Evolutionary conservation across 495 filamentous ascomycete species (phyloP), one percentile per base, ranked within the genome.

Genomic region (Halenospora varia): DNA sequence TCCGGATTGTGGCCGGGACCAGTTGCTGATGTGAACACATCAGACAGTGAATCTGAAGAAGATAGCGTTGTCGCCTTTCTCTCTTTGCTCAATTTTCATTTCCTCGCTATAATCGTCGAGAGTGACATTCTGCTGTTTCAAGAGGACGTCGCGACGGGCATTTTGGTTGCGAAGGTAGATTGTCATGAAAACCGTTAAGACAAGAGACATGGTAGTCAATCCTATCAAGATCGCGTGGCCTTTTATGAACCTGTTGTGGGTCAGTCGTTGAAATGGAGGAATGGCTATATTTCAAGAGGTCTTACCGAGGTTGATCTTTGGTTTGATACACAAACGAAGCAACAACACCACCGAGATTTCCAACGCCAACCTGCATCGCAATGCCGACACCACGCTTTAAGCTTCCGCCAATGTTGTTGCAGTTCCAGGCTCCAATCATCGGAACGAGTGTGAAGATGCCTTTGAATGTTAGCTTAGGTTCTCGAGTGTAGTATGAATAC

Each of bases 361-460:
- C 88, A 59, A 92, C 88, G 18, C 83, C 85, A 53, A 91, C 88
- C 69, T 92, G 88, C 77, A 90, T 83, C 23, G 88, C 88, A 58
- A 90, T 90, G 41, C 87, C 88, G 45, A 88, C 86, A 55, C 80
- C 83, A 29, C 88, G 83, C 69, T 91, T 92, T 2, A 87, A 84
- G 46, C 88, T 87, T 1, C 88, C 88, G 24, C 86, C 86, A 51
- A 92, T 88, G 65, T 91, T 91, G 71, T 88, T 88, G 11, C 87
- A 86, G 46, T 89, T 88, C 90, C 89, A 95, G 0, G 84, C 85
- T 2, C 92, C 77, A 23, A 88, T 81, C 40, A 87, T 81, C 0
- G 88, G 88, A 11, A 88, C 82, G 29, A 82, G 80, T 8, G 88
- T 87, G 64, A 91, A 95, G 62, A 93, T 85, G 39, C 90, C 89